These are phyloP conservation scores for Sporormia fimetaria DNA, from an alignment of 495 filamentous ascomycete species.

Conservation along the genomic window DNA sequence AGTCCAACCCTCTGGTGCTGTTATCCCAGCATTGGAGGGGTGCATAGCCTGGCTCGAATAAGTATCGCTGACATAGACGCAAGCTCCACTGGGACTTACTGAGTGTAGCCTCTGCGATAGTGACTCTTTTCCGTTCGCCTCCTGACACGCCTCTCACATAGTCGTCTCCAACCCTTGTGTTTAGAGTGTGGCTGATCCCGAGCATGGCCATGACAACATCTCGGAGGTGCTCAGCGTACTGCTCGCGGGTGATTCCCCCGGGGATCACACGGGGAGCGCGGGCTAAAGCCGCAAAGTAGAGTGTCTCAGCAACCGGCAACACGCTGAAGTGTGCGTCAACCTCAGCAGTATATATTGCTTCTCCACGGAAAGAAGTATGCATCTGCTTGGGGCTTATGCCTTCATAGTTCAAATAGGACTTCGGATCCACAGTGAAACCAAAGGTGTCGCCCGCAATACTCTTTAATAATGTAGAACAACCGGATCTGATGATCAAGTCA, in stretches of 20 bases:
- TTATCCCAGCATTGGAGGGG: slow-evolving; percentile 35
- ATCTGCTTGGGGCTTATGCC: slow-evolving; percentile 28
- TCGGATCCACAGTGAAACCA: slow-evolving; percentile 31
- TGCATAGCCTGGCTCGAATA: no score
- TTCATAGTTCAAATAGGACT: slow-evolving; percentile 32
- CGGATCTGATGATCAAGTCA: no score
- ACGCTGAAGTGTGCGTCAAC: slow-evolving; percentile 32
- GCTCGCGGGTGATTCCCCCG: slow-evolving; percentile 13
- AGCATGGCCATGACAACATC: slow-evolving; percentile 32
- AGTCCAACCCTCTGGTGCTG: slow-evolving; percentile 31
- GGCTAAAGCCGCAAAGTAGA: slow-evolving; percentile 29
- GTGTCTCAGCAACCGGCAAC: slow-evolving; percentile 29
- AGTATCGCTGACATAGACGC: no score
- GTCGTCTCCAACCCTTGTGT: slow-evolving; percentile 32
- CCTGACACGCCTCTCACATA: slow-evolving; percentile 29
- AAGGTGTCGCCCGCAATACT: slow-evolving; percentile 53
- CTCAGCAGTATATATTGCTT: slow-evolving; percentile 32
- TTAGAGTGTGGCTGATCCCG: slow-evolving; percentile 29
- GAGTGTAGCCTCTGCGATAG: slow-evolving; percentile 30
- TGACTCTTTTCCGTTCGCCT: slow-evolving; percentile 32
- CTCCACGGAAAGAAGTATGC: slow-evolving; percentile 27
- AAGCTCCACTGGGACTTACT: no score
- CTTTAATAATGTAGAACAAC: slow-evolving; percentile 61
- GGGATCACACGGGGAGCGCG: slow-evolving; percentile 24
- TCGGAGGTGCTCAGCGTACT: slow-evolving; percentile 23